Percentiles rank a stretch among this genome's conserved stretches.
These are phyloP conservation scores for Magnaporthales sp. DNA, from an alignment of 2,329 filamentous ascomycete species.

Conservation along the genomic window DNA sequence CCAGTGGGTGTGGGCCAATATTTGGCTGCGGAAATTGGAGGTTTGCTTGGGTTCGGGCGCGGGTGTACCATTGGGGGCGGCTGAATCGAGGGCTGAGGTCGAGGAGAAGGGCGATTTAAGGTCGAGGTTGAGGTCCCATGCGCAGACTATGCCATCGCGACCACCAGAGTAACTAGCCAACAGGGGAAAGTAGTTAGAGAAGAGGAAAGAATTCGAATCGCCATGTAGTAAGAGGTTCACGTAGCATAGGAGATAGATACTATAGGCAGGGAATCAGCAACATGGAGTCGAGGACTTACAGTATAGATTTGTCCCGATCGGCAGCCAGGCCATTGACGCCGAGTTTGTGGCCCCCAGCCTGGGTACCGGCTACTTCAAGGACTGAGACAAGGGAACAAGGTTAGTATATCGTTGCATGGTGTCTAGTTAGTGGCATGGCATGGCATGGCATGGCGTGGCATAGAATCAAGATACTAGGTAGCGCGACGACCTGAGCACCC, in stretches of 20 bases:
- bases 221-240: not conserved
- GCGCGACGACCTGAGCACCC: not conserved
- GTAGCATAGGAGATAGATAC: not conserved
- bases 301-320: conserved; percentile 71
- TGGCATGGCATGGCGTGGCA: not conserved
- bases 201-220: conserved; percentile 2
- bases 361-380: conserved; percentile 49
- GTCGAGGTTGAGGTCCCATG: conserved; percentile 81
- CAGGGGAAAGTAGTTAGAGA: conserved; percentile 1
- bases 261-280: not conserved
- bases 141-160: conserved; percentile 89
- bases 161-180: conserved; percentile 75
- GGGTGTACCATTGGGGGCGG: conserved; percentile 19
- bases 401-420: conserved; percentile 9
- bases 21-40: conserved; percentile 52
- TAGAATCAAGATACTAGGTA: not conserved
- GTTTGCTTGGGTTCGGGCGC: conserved; percentile 27
- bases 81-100: conserved; percentile 12
- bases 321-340: conserved; percentile 93
- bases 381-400: conserved; percentile 28
- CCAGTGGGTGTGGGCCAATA: conserved; percentile 84
- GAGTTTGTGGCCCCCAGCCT: conserved; percentile 73
- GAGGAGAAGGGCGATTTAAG: conserved; percentile 26
- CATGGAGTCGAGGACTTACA: conserved; percentile 49
- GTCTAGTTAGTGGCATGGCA: not conserved